Percentiles rank a stretch among this genome's conserved stretches.
phyloP scores from a whole-genome alignment of 2,329 filamentous ascomycete species.

The Venturia oleaginea region DNA sequence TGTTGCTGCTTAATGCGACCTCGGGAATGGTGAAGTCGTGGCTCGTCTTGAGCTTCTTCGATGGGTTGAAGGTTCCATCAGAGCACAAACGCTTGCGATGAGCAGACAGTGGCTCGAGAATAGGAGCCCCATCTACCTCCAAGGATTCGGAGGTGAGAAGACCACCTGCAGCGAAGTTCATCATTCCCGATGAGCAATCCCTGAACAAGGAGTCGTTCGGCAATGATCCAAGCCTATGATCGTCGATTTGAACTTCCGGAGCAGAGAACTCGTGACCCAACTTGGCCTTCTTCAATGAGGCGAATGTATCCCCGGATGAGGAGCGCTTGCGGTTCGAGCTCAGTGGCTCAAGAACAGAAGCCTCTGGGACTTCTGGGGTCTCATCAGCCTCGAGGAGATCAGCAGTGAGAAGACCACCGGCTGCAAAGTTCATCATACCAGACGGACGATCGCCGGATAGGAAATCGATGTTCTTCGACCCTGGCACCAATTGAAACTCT shows the following conservation, averaged over 20 bases:
- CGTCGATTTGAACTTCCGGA: too few relatives aligned
- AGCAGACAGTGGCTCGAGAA: not conserved
- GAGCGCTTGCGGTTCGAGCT: not conserved
- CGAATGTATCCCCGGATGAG: not conserved
- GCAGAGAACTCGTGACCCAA: not conserved
- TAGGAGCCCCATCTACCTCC: not conserved
- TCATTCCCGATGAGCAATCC: too few relatives aligned
- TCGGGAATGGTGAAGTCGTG: not conserved
- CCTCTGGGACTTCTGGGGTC: too few relatives aligned
- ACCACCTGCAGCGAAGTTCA: too few relatives aligned
- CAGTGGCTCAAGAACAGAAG: not conserved
- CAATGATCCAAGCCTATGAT: too few relatives aligned
- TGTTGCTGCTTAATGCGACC: not conserved
- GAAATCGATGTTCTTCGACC: not conserved
- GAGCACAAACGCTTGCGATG: not conserved
- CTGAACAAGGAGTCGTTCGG: too few relatives aligned
- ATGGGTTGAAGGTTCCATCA: not conserved
- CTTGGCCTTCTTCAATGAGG: not conserved
- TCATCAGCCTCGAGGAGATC: not conserved
- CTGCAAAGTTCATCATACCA: not conserved
- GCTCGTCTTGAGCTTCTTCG: not conserved
- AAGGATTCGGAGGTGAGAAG: too few relatives aligned
- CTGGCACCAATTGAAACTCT: not conserved
- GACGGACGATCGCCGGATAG: not conserved
- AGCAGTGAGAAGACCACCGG: not conserved